Percentiles rank a stretch among this genome's conserved stretches.
phyloP scores from a whole-genome alignment of 2,329 filamentous ascomycete species.

The Paracamarosporium sp. region DNA sequence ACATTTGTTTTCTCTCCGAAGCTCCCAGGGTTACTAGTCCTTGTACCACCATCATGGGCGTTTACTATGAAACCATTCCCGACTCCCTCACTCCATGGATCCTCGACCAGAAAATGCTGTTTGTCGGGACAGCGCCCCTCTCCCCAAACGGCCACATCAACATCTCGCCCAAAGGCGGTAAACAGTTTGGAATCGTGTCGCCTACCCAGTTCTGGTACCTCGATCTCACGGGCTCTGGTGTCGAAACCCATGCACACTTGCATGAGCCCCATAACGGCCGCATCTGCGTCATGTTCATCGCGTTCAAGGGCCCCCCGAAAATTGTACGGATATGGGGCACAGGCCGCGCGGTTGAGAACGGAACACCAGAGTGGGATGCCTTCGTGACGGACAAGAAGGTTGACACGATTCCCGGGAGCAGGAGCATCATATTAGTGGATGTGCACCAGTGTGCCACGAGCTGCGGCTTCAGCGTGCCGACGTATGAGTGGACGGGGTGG shows the following conservation, averaged over 20 bases:
- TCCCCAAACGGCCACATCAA: conserved; percentile 52
- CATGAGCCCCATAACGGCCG: conserved; percentile 51
- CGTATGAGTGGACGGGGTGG: conserved; percentile 52
- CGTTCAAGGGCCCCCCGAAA: conserved; percentile 50
- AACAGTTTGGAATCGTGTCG: conserved; percentile 48
- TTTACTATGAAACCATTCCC: conserved; percentile 53
- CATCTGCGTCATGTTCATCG: conserved; percentile 52
- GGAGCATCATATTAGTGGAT: conserved; percentile 51
- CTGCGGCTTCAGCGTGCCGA: conserved; percentile 54
- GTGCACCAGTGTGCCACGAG: conserved; percentile 52
- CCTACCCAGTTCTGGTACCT: conserved; percentile 53
- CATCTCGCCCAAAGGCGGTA: conserved; percentile 54
- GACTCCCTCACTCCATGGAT: conserved; percentile 50
- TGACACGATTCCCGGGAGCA: conserved; percentile 43
- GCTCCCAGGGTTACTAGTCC: background rate
- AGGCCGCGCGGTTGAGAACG: conserved; percentile 47
- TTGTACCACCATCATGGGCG: conserved; percentile 44
- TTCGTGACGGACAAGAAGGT: conserved; percentile 46
- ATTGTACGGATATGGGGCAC: conserved; percentile 54
- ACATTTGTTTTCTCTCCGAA: background rate
- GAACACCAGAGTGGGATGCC: conserved; percentile 37
- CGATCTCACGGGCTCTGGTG: conserved; percentile 51
- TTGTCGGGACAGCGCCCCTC: conserved; percentile 52
- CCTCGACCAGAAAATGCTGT: conserved; percentile 52
- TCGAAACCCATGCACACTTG: conserved; percentile 54